Conservation (phyloP, 345 rosid species). For the Brassica napus region DNA sequence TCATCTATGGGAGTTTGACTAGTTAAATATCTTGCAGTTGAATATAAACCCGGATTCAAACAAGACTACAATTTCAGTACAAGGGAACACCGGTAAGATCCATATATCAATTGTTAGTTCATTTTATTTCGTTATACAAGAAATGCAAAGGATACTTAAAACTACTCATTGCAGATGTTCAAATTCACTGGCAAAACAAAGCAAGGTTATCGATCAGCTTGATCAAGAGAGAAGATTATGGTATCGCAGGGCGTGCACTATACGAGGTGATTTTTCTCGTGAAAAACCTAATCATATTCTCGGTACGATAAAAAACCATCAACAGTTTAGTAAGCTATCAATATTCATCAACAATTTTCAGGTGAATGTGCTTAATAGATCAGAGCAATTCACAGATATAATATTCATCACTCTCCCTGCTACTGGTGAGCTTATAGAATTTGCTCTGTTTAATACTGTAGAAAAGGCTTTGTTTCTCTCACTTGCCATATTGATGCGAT, state of each 20-base stretch:
- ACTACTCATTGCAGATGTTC: constrained; percentile 55
- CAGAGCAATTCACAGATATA: constrained; percentile 58
- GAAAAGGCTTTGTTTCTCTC: constrained; percentile 7
- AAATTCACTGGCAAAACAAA: constrained; percentile 57
- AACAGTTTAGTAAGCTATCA: neutral
- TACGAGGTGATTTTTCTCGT: constrained; percentile 56
- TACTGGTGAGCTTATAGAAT: constrained; percentile 56
- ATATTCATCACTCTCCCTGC: constrained; percentile 68
- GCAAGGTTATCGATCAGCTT: constrained; percentile 50
- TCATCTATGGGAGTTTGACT: constrained; percentile 20
- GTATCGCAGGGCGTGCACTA: constrained; percentile 56
- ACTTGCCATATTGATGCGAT: constrained; percentile 6
- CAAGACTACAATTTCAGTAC: constrained; percentile 58
- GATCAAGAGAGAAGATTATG: constrained; percentile 56
- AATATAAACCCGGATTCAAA: constrained; percentile 64
- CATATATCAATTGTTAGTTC: neutral
- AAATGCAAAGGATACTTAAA: neutral
- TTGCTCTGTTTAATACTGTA: neutral
- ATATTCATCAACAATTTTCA: constrained; percentile 33
- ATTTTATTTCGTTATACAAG: neutral
- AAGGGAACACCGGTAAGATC: constrained; percentile 79
- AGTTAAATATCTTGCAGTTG: constrained; percentile 47
- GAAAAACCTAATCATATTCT: neutral
- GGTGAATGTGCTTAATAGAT: constrained; percentile 51
- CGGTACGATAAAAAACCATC: neutral